These are phyloP conservation scores for Tulasnella sp. DNA, from an alignment of 768 basidiomycete genomes.

Conservation along the genomic window DNA sequence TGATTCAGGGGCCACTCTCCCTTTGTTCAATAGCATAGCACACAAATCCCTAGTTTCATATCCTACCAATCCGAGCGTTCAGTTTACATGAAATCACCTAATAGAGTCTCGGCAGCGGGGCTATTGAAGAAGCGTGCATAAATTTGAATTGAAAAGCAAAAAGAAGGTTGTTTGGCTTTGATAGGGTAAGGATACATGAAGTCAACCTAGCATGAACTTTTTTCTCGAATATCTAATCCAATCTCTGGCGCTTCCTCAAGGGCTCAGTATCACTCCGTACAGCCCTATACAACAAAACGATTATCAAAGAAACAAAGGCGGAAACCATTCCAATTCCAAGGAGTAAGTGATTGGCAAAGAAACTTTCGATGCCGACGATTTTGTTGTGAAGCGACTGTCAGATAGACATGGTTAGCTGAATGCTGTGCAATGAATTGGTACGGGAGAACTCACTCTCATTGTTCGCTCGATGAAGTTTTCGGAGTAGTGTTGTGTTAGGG, in stretches of 20 bases:
- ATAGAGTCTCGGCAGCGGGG: no score
- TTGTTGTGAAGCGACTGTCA: slow-evolving; percentile 7
- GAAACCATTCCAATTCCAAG: neutral
- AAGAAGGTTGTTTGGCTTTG: no score
- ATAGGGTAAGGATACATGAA: no score
- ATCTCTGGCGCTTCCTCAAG: slow-evolving; percentile 1
- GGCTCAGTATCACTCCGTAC: slow-evolving; percentile 1
- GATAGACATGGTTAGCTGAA: neutral
- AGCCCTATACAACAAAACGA: slow-evolving; percentile 7
- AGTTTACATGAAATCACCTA: no score
- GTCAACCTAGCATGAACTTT: no score
- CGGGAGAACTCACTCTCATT: slow-evolving; percentile 6
- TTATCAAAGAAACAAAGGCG: slow-evolving; percentile 2
- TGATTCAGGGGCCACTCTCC: no score
- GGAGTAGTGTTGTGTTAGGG: slow-evolving; percentile 44
- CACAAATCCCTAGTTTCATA: no score
- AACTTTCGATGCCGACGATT: slow-evolving; percentile 2
- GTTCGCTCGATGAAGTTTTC: slow-evolving; percentile 54
- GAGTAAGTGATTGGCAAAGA: slow-evolving; percentile 3
- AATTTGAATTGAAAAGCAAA: no score
- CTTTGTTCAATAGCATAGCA: no score
- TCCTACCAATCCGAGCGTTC: no score
- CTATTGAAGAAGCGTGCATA: no score
- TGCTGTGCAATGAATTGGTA: neutral
- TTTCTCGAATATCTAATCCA: no score